Evolutionary conservation across 2,329 filamentous ascomycete species (phyloP), one percentile per base, ranked within the genome.

Genomic region (Amauroascus niger): DNA sequence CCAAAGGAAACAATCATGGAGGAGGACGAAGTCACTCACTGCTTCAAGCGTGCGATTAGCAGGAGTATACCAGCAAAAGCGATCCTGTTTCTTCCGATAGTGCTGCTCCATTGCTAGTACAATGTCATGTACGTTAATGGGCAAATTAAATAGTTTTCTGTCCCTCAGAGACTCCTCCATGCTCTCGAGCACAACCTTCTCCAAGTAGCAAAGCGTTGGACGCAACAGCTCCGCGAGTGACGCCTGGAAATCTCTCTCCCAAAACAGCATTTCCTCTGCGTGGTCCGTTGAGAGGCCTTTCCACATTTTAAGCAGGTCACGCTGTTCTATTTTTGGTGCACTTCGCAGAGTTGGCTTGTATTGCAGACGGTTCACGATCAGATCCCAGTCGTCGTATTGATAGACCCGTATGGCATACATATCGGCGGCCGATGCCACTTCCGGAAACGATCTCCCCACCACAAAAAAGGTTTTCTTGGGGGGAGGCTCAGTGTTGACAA

Each of bases 271-370:
- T 24, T 58, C 56, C 13, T 60, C 53, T 9, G 60, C 62, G 32
- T 61, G 52, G 14, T 41, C 48, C 16, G 57, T 37, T 20, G 54
- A 52, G 6, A 64, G 52, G n/a, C 60, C 61, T 45, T 57, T 61
- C 62, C 61, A 64, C 22, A 51, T 39, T 39, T 52, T 57, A 28
- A 22, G 13, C 9, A 58, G 44, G 41, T 58, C 51, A 9, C 56
- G 13, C 14, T 56, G 53, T n/a, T 52, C 46, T 6, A 55, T 26
- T 20, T 58, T 32, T 62, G 53, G 51, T 53, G 63, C 53, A 63
- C 64, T 60, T 63, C 64, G 46, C 20, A 43, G 46, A 54, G 49
- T 24, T 20, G n/a, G n/a, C n/a, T n/a, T n/a, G n/a, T n/a, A n/a
- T n/a, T 40, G 43, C 37, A 39, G 28, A 11, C 49, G 43, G 9